Percentiles rank a stretch among this genome's conserved stretches.
Evolutionary conservation across 2,329 filamentous ascomycete species (phyloP).

Genomic region (Cordyceps javanica): DNA sequence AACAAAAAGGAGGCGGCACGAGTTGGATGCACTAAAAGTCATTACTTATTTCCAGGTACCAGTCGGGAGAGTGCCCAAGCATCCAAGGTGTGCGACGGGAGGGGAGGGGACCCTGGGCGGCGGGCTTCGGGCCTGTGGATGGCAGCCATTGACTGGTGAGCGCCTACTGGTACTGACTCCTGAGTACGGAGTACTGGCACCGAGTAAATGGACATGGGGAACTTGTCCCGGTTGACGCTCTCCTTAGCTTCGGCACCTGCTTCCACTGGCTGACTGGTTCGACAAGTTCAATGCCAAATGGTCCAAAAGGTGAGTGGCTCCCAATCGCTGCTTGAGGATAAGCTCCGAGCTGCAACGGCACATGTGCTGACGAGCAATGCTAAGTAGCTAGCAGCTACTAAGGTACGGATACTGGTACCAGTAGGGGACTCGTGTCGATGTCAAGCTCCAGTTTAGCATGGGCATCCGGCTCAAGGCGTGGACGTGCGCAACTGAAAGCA

Average conservation of each 20-base stretch:
- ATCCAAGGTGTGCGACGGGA: neutral
- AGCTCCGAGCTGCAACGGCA: neutral
- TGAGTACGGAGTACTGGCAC: no score
- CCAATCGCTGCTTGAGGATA: no score
- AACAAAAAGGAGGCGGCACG: neutral
- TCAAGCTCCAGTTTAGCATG: neutral
- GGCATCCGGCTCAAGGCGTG: neutral
- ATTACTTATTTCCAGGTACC: neutral
- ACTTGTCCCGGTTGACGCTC: neutral
- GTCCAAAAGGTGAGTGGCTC: no score
- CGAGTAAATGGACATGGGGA: neutral
- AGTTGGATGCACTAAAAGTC: neutral
- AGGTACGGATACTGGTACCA: no score
- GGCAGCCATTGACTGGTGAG: no score
- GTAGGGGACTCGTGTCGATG: neutral
- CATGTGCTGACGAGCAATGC: neutral
- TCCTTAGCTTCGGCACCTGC: neutral
- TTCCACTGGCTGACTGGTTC: neutral
- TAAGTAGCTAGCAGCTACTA: no score
- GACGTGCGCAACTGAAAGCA: neutral
- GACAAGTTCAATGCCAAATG: no score
- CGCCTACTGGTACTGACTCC: no score
- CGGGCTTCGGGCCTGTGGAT: no score
- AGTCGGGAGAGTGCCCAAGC: neutral
- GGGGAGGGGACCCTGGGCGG: neutral